phyloP scores from a whole-genome alignment of 768 basidiomycete genomes.

The Udeniomyces megalosporus region DNA sequence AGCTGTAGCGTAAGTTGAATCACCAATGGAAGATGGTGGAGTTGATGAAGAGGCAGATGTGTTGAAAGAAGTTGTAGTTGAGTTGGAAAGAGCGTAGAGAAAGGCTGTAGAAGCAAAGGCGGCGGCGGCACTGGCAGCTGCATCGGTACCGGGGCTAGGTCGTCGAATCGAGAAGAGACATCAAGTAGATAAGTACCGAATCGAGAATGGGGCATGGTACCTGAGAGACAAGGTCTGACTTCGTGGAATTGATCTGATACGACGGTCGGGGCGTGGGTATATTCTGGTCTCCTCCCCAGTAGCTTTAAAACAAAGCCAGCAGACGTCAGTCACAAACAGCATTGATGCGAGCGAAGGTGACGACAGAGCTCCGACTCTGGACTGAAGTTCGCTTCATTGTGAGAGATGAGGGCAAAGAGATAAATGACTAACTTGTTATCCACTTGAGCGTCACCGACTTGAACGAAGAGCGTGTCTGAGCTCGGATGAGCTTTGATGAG shows the following conservation, averaged over 20 bases:
- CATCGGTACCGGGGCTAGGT: conserved; percentile 85
- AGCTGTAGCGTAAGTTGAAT: conserved; percentile 52
- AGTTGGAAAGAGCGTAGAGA: conserved; percentile 42
- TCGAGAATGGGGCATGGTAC: not conserved
- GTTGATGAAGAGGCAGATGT: conserved; percentile 29
- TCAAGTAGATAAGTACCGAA: not conserved
- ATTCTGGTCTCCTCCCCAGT: conserved; percentile 70
- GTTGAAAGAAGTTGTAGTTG: conserved; percentile 35
- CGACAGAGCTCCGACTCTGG: no score
- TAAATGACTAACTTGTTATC: conserved; percentile 5
- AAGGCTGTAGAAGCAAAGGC: conserved; percentile 76
- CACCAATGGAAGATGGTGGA: conserved; percentile 47
- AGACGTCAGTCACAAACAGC: not conserved
- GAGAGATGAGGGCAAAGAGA: no score
- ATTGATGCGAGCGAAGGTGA: no score
- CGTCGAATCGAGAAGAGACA: conserved; percentile 14
- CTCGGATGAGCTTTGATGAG: conserved; percentile 75
- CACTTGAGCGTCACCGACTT: conserved; percentile 46
- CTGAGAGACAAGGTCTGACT: conserved; percentile 24
- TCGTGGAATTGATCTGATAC: conserved; percentile 58
- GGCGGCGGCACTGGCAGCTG: conserved; percentile 62
- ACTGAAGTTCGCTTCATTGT: no score
- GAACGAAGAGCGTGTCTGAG: conserved; percentile 55
- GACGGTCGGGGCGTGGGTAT: conserved; percentile 61
- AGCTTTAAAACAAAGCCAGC: conserved; percentile 35